phyloP scores from a whole-genome alignment of 306 rosid genomes.

The Acacia crassicarpa region DNA sequence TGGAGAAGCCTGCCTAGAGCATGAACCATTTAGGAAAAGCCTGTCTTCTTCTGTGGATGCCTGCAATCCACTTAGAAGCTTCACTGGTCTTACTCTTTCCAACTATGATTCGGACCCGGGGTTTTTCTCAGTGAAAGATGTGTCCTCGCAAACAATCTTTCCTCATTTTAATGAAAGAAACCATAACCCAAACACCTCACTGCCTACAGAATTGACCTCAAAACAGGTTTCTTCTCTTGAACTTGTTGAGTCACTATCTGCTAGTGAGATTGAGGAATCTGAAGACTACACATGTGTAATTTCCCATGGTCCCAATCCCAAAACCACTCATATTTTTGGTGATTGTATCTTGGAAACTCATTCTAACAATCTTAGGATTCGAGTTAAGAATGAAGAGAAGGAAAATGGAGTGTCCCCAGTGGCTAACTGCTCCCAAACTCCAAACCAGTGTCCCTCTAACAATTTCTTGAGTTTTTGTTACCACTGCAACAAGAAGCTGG shows the following conservation, averaged over 20 bases:
- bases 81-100: conserved; percentile 32
- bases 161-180: conserved; percentile 48
- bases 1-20: conserved; percentile 56
- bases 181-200: conserved; percentile 35
- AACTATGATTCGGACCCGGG: conserved; percentile 24
- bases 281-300: conserved; percentile 93
- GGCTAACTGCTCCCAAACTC: conserved; percentile 7
- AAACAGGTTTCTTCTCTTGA: conserved; percentile 46
- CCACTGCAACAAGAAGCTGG: conserved; percentile 73
- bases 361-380: conserved; percentile 41
- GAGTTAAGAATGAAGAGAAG: conserved; percentile 44
- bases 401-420: conserved; percentile 30
- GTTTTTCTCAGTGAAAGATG: conserved; percentile 31
- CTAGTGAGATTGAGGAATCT: conserved; percentile 77
- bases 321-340: conserved; percentile 79
- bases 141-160: conserved; percentile 28
- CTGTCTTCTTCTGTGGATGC: conserved; percentile 67
- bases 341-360: conserved; percentile 76
- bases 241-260: conserved; percentile 53
- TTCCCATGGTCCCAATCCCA: conserved; percentile 79
- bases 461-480: conserved; percentile 73
- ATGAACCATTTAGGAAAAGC: conserved; percentile 47
- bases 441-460: conserved; percentile 46
- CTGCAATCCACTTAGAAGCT: conserved; percentile 43
- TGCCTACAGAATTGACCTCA: conserved; percentile 33